Conservation (phyloP, 441 rosid species). For the Adansonia rubrostipa region DNA sequence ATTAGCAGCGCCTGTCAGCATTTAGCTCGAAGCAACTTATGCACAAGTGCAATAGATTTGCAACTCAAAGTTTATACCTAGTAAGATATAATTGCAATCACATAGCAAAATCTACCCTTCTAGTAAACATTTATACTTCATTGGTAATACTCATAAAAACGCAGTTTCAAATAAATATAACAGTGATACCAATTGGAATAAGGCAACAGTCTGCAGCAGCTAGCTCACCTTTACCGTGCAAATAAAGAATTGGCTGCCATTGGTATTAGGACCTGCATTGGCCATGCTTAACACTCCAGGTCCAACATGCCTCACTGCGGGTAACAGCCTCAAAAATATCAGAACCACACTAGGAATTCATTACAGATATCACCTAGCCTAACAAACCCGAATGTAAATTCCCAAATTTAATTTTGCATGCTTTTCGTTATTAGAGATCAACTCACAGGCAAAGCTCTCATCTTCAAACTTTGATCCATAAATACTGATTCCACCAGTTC, state of each 20-base stretch:
- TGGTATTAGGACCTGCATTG: conserved; percentile 57
- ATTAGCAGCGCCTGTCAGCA: conserved; percentile 3
- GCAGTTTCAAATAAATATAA: not conserved
- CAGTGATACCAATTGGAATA: conserved; percentile 18
- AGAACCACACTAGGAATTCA: not conserved
- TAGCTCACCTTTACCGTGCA: conserved; percentile 63
- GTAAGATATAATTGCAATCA: not conserved
- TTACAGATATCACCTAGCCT: conserved; percentile 2
- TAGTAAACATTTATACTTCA: not conserved
- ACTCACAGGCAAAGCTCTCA: conserved; percentile 64
- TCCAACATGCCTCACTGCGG: conserved; percentile 68
- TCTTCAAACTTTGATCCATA: conserved; percentile 67
- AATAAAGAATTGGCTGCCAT: conserved; percentile 49
- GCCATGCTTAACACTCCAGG: conserved; percentile 76
- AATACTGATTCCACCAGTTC: conserved; percentile 72
- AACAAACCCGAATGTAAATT: not conserved
- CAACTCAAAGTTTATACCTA: not conserved
- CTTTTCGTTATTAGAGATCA: not conserved
- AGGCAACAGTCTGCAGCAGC: conserved; percentile 11
- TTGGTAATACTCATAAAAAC: not conserved
- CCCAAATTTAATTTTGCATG: not conserved
- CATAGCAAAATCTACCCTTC: not conserved
- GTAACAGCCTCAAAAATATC: conserved; percentile 16
- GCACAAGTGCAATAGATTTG: not conserved
- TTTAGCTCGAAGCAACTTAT: not conserved